Percentiles rank a stretch among this genome's conserved stretches.
phyloP scores from a whole-genome alignment of 345 rosid species.

The Eucalyptus dawsonii region DNA sequence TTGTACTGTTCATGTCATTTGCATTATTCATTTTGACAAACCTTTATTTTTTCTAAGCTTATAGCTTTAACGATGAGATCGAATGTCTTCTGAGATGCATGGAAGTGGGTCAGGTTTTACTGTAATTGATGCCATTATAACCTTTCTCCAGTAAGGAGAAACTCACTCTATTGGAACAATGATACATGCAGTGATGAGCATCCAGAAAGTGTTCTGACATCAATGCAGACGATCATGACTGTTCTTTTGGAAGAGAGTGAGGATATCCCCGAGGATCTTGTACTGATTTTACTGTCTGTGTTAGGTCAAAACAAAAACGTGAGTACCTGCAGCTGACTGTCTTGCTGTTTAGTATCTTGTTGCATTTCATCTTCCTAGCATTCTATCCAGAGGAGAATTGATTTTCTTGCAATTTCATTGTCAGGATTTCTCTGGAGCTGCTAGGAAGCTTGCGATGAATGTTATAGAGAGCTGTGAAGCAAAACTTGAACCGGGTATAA shows the following conservation, averaged over 20 bases:
- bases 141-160: background rate
- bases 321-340: background rate
- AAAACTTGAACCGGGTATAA: constrained; percentile 82
- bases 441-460: constrained; percentile 85
- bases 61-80: background rate
- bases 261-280: constrained; percentile 71
- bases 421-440: constrained; percentile 53
- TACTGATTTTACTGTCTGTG: constrained; percentile 55
- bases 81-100: background rate
- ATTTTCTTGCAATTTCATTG: background rate
- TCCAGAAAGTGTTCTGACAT: constrained; percentile 70
- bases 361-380: background rate
- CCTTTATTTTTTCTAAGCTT: background rate
- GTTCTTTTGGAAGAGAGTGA: constrained; percentile 92
- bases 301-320: constrained; percentile 73
- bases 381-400: background rate
- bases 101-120: background rate
- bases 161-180: background rate
- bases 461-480: constrained; percentile 76
- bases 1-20: background rate
- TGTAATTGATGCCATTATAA: background rate
- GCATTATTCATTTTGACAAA: background rate
- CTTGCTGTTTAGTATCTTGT: background rate
- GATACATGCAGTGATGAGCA: constrained; percentile 77
- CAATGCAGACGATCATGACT: constrained; percentile 86